Conservation (phyloP, 2,329 filamentous ascomycete species). For the Phialocephala sp. region DNA sequence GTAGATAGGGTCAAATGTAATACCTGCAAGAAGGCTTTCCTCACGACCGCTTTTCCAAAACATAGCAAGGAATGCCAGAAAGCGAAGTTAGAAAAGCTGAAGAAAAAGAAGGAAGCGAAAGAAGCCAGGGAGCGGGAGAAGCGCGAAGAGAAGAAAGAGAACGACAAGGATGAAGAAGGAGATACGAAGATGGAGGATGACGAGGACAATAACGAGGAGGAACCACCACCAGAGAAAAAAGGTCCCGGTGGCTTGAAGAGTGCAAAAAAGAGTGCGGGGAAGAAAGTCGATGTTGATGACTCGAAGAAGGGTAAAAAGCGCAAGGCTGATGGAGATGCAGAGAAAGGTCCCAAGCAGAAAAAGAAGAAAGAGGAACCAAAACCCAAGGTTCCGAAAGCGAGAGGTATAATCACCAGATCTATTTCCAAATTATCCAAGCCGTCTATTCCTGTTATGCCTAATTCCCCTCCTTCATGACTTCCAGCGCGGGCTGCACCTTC, state of each 20-base stretch:
- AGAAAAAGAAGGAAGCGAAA: conserved; percentile 45
- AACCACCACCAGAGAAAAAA: conserved; percentile 50
- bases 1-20: conserved; percentile 86
- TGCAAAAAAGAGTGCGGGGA: conserved; percentile 69
- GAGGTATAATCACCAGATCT: conserved; percentile 56
- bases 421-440: conserved; percentile 1
- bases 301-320: conserved; percentile 75
- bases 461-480: not conserved
- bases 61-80: conserved; percentile 86
- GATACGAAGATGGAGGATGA: conserved; percentile 48
- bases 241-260: conserved; percentile 44
- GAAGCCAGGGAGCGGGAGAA: conserved; percentile 48
- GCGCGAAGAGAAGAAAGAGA: conserved; percentile 44
- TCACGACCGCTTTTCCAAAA: conserved; percentile 74
- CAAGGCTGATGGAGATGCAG: conserved; percentile 76
- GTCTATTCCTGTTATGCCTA: not conserved
- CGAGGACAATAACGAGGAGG: conserved; percentile 48
- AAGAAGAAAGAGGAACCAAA: conserved; percentile 96
- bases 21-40: conserved; percentile 88
- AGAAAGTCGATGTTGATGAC: conserved; percentile 64
- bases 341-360: conserved; percentile 85
- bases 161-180: conserved; percentile 42
- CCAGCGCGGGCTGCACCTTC: not conserved
- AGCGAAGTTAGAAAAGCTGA: conserved; percentile 51
- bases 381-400: conserved; percentile 81